Percentiles rank a stretch among this genome's conserved stretches.
phyloP scores from a whole-genome alignment of 108 stramenopile genomes.

The Heterococcus sp. region DNA sequence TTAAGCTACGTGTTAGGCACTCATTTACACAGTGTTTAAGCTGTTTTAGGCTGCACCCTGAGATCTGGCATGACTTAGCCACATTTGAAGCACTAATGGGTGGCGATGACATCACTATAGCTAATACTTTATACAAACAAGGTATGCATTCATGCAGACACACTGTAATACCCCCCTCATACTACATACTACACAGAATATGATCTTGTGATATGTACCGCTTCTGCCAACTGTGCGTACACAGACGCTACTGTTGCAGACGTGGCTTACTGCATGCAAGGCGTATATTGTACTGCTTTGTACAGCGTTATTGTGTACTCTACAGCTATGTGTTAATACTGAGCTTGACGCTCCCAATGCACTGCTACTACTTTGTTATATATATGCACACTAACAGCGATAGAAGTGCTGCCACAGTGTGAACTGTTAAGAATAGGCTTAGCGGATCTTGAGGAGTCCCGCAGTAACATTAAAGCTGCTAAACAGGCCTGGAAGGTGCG shows the following conservation, averaged over 20 bases:
- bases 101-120: neutral
- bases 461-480: neutral
- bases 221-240: neutral
- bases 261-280: neutral
- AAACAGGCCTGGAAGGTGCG: neutral
- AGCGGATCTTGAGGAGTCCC: neutral
- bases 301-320: neutral
- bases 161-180: too few species aligned
- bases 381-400: neutral
- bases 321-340: neutral
- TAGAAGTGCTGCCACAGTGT: neutral
- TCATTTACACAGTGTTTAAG: conserved; percentile 27
- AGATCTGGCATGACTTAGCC: neutral
- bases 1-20: conserved; percentile 13
- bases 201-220: neutral
- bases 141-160: neutral
- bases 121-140: neutral
- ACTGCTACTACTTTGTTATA: too few species aligned
- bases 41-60: conserved; percentile 29
- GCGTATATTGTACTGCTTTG: too few species aligned
- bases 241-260: neutral
- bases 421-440: neutral
- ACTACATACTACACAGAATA: neutral
- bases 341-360: too few species aligned
- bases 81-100: neutral